phyloP scores from a whole-genome alignment of 148 eudicot species.

The Persicaria maculosa region DNA sequence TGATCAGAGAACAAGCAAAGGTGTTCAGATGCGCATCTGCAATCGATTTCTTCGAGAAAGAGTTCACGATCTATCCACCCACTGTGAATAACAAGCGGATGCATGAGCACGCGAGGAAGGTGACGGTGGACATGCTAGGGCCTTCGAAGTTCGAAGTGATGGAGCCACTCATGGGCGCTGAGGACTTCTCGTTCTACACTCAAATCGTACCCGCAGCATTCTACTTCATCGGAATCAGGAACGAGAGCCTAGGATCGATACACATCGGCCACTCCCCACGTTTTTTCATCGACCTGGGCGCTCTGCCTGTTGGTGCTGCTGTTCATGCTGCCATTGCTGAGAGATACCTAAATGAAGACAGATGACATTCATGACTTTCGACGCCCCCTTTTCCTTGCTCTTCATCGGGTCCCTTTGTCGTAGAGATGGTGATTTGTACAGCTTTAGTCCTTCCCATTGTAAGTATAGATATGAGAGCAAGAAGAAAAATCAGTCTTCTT shows the following conservation, averaged over 20 bases:
- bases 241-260: slow-evolving; percentile 48
- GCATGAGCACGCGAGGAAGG: slow-evolving; percentile 55
- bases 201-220: slow-evolving; percentile 59
- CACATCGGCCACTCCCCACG: slow-evolving; percentile 67
- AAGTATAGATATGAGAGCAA: not conserved
- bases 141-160: slow-evolving; percentile 31
- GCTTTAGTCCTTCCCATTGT: not conserved
- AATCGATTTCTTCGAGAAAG: slow-evolving; percentile 55
- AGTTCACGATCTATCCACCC: slow-evolving; percentile 57
- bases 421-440: slow-evolving; percentile 1
- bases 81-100: slow-evolving; percentile 52
- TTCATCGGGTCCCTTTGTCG: not conserved
- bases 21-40: slow-evolving; percentile 59
- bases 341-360: slow-evolving; percentile 46
- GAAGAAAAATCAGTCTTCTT: not conserved
- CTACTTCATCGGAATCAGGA: slow-evolving; percentile 56
- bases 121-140: slow-evolving; percentile 44
- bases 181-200: slow-evolving; percentile 79
- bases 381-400: not conserved
- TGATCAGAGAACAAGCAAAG: slow-evolving; percentile 50
- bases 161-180: slow-evolving; percentile 66
- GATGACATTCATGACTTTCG: not conserved
- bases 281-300: slow-evolving; percentile 67
- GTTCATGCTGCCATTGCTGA: slow-evolving; percentile 75
- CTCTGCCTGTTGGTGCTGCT: slow-evolving; percentile 67